phyloP scores from a whole-genome alignment of 257 asterid species.

The Striga asiatica region DNA sequence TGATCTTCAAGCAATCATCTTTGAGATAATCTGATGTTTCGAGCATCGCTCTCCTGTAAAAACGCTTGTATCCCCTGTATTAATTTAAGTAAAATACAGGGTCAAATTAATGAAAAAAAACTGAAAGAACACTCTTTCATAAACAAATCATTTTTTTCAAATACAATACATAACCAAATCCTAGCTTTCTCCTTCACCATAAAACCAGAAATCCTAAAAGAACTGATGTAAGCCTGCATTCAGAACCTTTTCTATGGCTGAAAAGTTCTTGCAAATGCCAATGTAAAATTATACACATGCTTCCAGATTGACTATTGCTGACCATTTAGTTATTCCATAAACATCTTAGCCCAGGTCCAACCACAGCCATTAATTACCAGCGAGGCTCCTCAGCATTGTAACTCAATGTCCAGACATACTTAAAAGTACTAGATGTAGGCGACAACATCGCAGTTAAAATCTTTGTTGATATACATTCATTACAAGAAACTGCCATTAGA shows the following conservation, averaged over 20 bases:
- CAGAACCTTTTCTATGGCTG: too few species aligned
- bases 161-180: background rate
- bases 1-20: slow-evolving; percentile 96
- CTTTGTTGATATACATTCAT: background rate
- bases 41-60: slow-evolving; percentile 76
- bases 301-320: background rate
- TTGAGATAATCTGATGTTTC: slow-evolving; percentile 88
- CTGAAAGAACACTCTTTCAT: background rate
- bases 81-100: background rate
- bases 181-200: background rate
- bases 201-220: background rate
- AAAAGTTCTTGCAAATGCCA: too few species aligned
- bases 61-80: slow-evolving; percentile 95
- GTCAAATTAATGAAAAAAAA: background rate
- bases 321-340: background rate
- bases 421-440: background rate
- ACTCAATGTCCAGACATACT: background rate
- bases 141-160: too few species aligned
- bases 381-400: slow-evolving; percentile 1
- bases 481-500: background rate
- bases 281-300: too few species aligned
- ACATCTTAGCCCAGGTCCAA: background rate
- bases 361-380: background rate
- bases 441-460: background rate
- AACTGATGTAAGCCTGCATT: background rate